Evolutionary conservation across 768 basidiomycete species (phyloP).

Genomic region (Termitomyces sp.): DNA sequence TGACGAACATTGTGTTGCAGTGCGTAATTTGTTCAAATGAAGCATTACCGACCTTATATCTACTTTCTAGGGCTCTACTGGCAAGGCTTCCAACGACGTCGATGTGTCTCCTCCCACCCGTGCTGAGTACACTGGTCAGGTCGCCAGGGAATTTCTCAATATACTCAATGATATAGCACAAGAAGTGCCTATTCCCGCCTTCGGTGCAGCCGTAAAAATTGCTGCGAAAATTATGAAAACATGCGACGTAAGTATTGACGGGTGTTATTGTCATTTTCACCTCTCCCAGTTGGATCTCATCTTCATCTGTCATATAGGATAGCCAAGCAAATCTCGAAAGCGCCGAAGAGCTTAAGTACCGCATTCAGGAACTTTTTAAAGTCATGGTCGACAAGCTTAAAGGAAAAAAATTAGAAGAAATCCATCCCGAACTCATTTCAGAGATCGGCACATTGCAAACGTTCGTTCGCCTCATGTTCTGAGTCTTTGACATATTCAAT

Average conservation of each 20-base stretch:
- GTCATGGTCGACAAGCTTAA: conserved; percentile 7
- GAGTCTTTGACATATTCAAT: neutral
- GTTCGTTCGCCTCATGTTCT: neutral
- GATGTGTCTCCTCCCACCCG: neutral
- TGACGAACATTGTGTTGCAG: neutral
- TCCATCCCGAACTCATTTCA: neutral
- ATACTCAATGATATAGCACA: conserved; percentile 6
- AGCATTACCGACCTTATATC: neutral
- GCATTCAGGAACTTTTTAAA: conserved; percentile 1
- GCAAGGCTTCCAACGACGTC: neutral
- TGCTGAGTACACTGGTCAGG: conserved; percentile 3
- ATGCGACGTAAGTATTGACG: conserved; percentile 1
- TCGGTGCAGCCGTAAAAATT: conserved; percentile 7
- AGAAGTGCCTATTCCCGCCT: conserved; percentile 7
- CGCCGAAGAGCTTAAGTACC: conserved; percentile 7
- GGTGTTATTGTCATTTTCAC: neutral
- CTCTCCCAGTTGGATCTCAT: neutral
- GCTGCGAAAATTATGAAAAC: conserved; percentile 2
- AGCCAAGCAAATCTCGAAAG: conserved; percentile 4
- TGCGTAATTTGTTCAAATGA: neutral
- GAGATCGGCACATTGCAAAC: neutral
- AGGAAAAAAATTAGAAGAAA: neutral
- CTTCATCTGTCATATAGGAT: neutral
- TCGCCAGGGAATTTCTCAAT: conserved; percentile 1
- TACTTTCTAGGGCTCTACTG: neutral